Percentiles rank a stretch among this genome's conserved stretches.
Evolutionary conservation across 345 rosid species (phyloP).

Genomic region (Zanthoxylum bungeanum): DNA sequence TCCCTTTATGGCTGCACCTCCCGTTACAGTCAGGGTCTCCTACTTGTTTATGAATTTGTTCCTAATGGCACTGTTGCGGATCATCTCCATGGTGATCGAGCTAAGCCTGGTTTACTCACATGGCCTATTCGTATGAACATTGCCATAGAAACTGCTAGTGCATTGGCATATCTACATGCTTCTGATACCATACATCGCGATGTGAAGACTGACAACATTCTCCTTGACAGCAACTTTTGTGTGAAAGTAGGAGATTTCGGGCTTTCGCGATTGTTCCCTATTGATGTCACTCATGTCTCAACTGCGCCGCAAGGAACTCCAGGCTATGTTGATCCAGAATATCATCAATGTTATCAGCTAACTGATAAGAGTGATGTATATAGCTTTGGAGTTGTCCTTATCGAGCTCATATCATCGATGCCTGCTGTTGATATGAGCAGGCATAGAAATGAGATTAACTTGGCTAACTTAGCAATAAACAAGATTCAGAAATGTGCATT

Average conservation of each 20-base stretch:
- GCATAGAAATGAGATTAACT: constrained; percentile 47
- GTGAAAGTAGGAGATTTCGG: constrained; percentile 78
- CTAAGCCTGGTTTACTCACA: constrained; percentile 25
- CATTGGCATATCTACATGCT: constrained; percentile 64
- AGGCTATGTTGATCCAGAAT: constrained; percentile 68
- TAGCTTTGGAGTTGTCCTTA: constrained; percentile 73
- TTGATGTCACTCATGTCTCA: constrained; percentile 58
- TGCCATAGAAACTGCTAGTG: constrained; percentile 60
- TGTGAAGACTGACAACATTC: constrained; percentile 67
- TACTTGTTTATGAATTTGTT: constrained; percentile 64
- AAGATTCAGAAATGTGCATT: constrained; percentile 41
- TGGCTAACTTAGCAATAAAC: constrained; percentile 57
- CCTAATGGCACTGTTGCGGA: constrained; percentile 68
- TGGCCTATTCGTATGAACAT: constrained; percentile 60
- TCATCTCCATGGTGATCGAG: constrained; percentile 52
- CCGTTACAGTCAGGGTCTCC: constrained; percentile 48
- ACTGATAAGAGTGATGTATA: constrained; percentile 67
- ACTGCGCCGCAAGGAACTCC: constrained; percentile 79
- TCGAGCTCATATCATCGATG: constrained; percentile 58
- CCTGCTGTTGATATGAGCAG: constrained; percentile 68
- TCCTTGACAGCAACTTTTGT: constrained; percentile 45
- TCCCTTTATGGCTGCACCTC: constrained; percentile 71
- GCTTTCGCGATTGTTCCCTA: constrained; percentile 50
- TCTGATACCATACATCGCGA: constrained; percentile 59
- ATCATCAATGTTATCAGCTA: constrained; percentile 58